These are phyloP conservation scores for Lachancea sp. DNA, from an alignment of 805 yeast genomes.

Conservation along the genomic window DNA sequence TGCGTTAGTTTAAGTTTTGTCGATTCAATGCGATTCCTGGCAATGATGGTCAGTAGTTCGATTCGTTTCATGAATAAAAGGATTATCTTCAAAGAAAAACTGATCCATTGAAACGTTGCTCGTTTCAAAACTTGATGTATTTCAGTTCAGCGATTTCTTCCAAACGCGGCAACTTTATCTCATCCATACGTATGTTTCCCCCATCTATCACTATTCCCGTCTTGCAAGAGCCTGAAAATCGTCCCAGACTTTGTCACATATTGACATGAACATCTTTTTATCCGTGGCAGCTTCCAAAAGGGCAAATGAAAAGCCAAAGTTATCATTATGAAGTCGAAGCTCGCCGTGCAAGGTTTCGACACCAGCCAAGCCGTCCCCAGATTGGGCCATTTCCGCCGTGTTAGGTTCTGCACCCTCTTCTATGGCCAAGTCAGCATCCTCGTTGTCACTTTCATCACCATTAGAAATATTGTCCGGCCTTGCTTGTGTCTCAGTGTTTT, in stretches of 20 bases:
- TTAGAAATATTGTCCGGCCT: neutral
- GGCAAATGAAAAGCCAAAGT: conserved; percentile 26
- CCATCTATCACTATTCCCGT: neutral
- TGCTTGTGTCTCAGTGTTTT: neutral
- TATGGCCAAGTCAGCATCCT: conserved; percentile 23
- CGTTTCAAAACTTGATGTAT: too few relatives aligned
- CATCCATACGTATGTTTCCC: too few relatives aligned
- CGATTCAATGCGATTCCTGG: too few relatives aligned
- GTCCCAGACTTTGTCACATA: conserved; percentile 32
- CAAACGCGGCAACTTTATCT: too few relatives aligned
- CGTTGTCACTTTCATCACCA: conserved; percentile 14
- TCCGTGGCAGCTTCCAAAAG: conserved; percentile 17
- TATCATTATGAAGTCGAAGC: conserved; percentile 20
- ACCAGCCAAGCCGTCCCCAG: neutral
- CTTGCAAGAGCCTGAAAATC: conserved; percentile 16
- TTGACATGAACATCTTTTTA: conserved; percentile 30
- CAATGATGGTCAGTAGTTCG: too few relatives aligned
- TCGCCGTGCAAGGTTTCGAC: conserved; percentile 19
- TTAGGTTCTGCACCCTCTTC: conserved; percentile 22
- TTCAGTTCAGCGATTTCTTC: too few relatives aligned
- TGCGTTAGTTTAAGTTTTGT: neutral
- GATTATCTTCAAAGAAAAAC: too few relatives aligned
- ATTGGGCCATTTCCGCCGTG: too few relatives aligned
- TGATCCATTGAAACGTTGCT: too few relatives aligned
- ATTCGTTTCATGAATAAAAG: too few relatives aligned